Evolutionary conservation across 257 asterid species (phyloP).

Genomic region (Solanum pinnatisectum): DNA sequence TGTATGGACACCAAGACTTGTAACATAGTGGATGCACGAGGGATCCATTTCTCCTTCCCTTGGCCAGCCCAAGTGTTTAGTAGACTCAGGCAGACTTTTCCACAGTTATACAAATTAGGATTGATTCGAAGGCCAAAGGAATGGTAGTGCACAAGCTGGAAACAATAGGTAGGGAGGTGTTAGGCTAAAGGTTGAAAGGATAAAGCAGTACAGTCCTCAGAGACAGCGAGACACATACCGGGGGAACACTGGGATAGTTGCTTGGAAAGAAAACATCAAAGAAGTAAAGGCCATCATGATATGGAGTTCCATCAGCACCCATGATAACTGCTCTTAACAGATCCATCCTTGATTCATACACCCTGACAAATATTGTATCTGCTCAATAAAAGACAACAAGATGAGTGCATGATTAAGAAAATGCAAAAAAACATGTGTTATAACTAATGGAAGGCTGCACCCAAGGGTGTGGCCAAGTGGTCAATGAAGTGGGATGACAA

Average conservation of each 20-base stretch:
- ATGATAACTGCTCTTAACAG: slow-evolving; percentile 83
- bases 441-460: neutral
- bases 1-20: slow-evolving; percentile 96
- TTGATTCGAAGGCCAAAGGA: slow-evolving; percentile 88
- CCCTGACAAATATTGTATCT: slow-evolving; percentile 82
- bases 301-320: slow-evolving; percentile 98
- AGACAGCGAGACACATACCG: slow-evolving; percentile 39
- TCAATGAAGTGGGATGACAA: neutral
- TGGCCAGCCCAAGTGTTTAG: slow-evolving; percentile 86
- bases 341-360: slow-evolving; percentile 84
- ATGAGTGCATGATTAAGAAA: neutral
- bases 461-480: neutral
- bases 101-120: slow-evolving; percentile 72
- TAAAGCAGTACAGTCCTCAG: neutral
- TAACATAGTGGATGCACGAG: slow-evolving; percentile 59
- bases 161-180: slow-evolving; percentile 4
- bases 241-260: slow-evolving; percentile 77
- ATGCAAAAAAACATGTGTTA: neutral
- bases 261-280: slow-evolving; percentile 76
- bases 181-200: neutral
- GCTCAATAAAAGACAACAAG: slow-evolving; percentile 4
- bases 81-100: slow-evolving; percentile 95
- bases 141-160: slow-evolving; percentile 77
- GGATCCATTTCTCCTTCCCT: slow-evolving; percentile 74
- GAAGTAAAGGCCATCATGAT: slow-evolving; percentile 94